These are phyloP conservation scores for Populus nigra DNA, from an alignment of 345 rosid genomes.

Conservation along the genomic window DNA sequence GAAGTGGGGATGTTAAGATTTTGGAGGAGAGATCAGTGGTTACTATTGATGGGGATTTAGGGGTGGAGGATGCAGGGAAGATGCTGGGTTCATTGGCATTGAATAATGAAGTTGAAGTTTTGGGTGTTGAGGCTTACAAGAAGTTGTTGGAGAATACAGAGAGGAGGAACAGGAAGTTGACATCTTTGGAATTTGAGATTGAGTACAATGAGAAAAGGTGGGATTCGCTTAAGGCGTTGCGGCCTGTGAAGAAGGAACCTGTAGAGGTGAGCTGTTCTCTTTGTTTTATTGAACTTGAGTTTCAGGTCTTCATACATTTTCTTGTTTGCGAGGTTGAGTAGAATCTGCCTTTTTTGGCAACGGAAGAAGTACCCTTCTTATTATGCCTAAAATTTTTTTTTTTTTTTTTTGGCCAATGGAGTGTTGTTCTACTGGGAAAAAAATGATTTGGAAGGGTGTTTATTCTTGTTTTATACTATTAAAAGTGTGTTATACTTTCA, in stretches of 20 bases:
- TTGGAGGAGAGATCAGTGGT: constrained; percentile 43
- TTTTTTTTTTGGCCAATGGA: neutral
- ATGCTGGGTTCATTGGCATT: constrained; percentile 44
- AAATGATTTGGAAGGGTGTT: neutral
- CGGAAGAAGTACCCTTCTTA: neutral
- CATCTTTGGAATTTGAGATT: constrained; percentile 55
- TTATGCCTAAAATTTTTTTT: neutral
- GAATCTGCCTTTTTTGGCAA: neutral
- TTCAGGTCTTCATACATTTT: neutral
- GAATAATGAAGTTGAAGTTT: constrained; percentile 28
- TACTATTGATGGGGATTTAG: constrained; percentile 38
- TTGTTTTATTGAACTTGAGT: constrained; percentile 7
- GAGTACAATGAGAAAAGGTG: constrained; percentile 46
- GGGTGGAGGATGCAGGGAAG: constrained; percentile 43
- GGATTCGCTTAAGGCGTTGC: constrained; percentile 35
- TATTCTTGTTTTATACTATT: neutral
- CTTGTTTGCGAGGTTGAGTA: neutral
- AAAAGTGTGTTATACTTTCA: constrained; percentile 27
- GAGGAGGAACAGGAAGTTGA: constrained; percentile 45
- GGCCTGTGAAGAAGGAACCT: constrained; percentile 43
- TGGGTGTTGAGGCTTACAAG: constrained; percentile 55
- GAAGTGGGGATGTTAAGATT: constrained; percentile 21
- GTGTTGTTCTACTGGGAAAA: neutral
- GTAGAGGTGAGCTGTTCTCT: constrained; percentile 31
- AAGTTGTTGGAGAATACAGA: constrained; percentile 56